These are phyloP conservation scores for Pelargonium exstipulatum DNA, from an alignment of 441 rosid genomes.

Conservation along the genomic window DNA sequence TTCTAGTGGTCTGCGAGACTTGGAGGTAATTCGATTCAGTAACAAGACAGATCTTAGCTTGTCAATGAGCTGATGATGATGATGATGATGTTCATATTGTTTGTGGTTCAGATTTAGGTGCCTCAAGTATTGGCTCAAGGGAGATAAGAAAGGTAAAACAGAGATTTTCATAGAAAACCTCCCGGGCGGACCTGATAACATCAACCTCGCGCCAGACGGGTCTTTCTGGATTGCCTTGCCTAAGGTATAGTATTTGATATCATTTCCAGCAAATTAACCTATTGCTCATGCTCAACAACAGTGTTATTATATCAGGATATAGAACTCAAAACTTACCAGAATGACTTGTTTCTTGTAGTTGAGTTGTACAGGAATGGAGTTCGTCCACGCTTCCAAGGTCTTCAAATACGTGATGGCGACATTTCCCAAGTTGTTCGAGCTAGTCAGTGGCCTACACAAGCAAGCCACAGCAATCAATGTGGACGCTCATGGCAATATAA, in stretches of 20 bases:
- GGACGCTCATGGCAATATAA: conserved; percentile 34
- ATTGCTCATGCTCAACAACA: too few relatives aligned
- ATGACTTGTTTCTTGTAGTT: conserved; percentile 20
- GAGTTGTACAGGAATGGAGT: conserved; percentile 23
- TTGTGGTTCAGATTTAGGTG: conserved; percentile 35
- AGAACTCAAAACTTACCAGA: not conserved
- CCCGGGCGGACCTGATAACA: conserved; percentile 47
- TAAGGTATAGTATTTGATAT: conserved; percentile 19
- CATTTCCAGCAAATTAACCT: too few relatives aligned
- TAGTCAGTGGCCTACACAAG: conserved; percentile 1
- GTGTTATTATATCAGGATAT: too few relatives aligned
- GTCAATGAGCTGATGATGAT: not conserved
- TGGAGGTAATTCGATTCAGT: conserved; percentile 30
- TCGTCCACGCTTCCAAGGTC: conserved; percentile 35
- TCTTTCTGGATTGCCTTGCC: conserved; percentile 44
- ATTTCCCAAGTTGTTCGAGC: conserved; percentile 22
- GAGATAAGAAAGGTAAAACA: conserved; percentile 30
- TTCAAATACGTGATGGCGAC: conserved; percentile 34
- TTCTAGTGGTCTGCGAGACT: conserved; percentile 39
- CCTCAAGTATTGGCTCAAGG: conserved; percentile 41
- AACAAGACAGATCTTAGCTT: not conserved
- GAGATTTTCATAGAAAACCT: conserved; percentile 39
- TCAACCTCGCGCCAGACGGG: conserved; percentile 45
- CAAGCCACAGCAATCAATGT: conserved; percentile 37
- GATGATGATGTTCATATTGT: not conserved